Conservation (phyloP, 805 yeast genomes). For the Sporopachydermia lactativora region DNA sequence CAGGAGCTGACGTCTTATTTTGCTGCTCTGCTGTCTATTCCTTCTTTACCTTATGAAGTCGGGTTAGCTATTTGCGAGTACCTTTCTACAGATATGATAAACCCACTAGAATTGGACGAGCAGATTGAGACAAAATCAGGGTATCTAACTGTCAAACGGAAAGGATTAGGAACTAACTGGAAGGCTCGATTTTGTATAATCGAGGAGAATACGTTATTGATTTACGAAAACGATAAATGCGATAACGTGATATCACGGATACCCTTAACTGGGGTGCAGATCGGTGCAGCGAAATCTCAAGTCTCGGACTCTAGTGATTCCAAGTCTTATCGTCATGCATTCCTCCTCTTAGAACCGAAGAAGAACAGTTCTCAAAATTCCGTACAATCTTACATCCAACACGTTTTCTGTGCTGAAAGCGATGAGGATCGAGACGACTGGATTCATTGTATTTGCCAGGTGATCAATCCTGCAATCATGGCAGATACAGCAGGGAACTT, state of each 20-base stretch:
- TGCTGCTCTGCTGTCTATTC: constrained; percentile 37
- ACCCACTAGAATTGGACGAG: constrained; percentile 31
- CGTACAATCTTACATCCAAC: constrained; percentile 27
- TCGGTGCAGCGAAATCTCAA: constrained; percentile 32
- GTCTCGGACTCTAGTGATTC: constrained; percentile 13
- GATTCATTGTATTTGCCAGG: constrained; percentile 29
- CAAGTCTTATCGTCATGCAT: constrained; percentile 40
- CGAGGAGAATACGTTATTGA: constrained; percentile 41
- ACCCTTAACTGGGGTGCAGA: constrained; percentile 33
- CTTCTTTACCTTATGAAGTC: constrained; percentile 40
- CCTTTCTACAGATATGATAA: constrained; percentile 51
- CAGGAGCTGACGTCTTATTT: constrained; percentile 45
- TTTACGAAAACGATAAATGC: constrained; percentile 38
- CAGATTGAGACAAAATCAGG: constrained; percentile 49
- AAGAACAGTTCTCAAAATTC: constrained; percentile 17
- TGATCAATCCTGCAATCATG: constrained; percentile 1
- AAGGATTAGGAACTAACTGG: constrained; percentile 55
- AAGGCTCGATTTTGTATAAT: constrained; percentile 54
- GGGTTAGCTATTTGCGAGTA: constrained; percentile 44
- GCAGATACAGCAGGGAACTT: constrained; percentile 4
- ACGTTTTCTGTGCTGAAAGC: constrained; percentile 66
- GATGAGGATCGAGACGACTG: constrained; percentile 64
- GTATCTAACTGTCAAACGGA: constrained; percentile 44
- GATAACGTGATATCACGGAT: constrained; percentile 42
- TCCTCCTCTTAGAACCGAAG: constrained; percentile 30